Percentiles rank a stretch among this genome's conserved stretches.
phyloP scores from a whole-genome alignment of 1,284 basidiomycete genomes.

The Chondrostereum purpureum region DNA sequence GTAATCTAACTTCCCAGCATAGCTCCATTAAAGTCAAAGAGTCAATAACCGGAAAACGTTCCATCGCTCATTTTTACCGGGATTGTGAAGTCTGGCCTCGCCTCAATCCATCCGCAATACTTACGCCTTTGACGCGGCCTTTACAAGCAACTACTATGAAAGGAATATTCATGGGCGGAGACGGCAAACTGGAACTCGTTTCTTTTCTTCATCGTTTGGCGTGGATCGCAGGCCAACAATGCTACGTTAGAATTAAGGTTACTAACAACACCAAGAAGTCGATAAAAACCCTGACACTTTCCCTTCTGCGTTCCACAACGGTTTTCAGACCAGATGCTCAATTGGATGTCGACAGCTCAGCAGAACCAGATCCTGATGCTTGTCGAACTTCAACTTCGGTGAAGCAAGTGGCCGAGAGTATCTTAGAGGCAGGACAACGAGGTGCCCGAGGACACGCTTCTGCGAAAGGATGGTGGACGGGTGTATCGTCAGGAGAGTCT shows the following conservation, averaged over 20 bases:
- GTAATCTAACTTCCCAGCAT: constrained; percentile 7
- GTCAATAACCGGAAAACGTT: constrained; percentile 49
- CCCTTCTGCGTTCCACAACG: constrained; percentile 68
- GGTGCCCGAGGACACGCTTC: constrained; percentile 66
- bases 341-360: constrained; percentile 29
- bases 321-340: constrained; percentile 55
- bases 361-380: constrained; percentile 39
- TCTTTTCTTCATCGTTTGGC: constrained; percentile 69
- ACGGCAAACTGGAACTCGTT: constrained; percentile 65
- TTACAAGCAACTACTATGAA: constrained; percentile 57
- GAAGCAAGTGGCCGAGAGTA: constrained; percentile 61
- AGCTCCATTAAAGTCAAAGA: constrained; percentile 82
- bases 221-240: constrained; percentile 86
- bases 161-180: constrained; percentile 57
- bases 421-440: constrained; percentile 61
- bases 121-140: constrained; percentile 59
- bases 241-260: constrained; percentile 68
- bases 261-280: constrained; percentile 71
- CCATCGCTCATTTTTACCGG: constrained; percentile 91
- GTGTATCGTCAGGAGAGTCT: constrained; percentile 59
- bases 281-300: constrained; percentile 63
- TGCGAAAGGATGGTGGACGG: constrained; percentile 84
- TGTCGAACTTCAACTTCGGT: constrained; percentile 55
- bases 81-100: constrained; percentile 80
- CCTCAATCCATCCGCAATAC: constrained; percentile 57